phyloP scores from a whole-genome alignment of 202 grass and related monocot genomes.

The Schoenoplectus triqueter region DNA sequence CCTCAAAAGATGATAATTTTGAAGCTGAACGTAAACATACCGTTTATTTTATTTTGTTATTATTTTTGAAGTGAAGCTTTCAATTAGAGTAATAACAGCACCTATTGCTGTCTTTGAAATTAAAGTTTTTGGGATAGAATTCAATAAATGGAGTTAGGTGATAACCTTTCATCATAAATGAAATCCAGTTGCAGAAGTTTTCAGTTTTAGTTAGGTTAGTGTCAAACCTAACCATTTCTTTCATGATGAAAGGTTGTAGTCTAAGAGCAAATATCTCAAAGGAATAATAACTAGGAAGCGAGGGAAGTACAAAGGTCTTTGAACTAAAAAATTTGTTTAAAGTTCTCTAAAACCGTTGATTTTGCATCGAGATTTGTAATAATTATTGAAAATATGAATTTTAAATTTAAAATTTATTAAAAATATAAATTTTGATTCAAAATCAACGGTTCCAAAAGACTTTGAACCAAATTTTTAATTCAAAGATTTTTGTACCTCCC shows the following conservation, averaged over 20 bases:
- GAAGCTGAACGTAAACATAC: neutral
- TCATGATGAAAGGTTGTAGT: constrained; percentile 22
- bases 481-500: no score
- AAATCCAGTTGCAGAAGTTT: constrained; percentile 30
- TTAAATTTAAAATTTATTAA: no score
- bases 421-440: no score
- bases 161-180: no score
- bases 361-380: no score
- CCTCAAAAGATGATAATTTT: neutral
- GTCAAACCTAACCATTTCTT: constrained; percentile 38
- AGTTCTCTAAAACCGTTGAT: no score
- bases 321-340: no score
- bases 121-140: neutral
- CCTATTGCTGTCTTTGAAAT: constrained; percentile 21
- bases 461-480: no score
- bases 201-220: constrained; percentile 18
- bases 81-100: neutral
- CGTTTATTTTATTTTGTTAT: neutral
- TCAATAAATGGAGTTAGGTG: constrained; percentile 36
- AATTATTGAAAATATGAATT: no score
- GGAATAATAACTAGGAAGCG: no score
- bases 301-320: no score
- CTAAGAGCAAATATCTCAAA: neutral
- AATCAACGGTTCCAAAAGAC: no score
- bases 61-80: constrained; percentile 10